Base-by-base conservation (phyloP, 2,329 filamentous ascomycete species). In the Beauveria caledonica region DNA sequence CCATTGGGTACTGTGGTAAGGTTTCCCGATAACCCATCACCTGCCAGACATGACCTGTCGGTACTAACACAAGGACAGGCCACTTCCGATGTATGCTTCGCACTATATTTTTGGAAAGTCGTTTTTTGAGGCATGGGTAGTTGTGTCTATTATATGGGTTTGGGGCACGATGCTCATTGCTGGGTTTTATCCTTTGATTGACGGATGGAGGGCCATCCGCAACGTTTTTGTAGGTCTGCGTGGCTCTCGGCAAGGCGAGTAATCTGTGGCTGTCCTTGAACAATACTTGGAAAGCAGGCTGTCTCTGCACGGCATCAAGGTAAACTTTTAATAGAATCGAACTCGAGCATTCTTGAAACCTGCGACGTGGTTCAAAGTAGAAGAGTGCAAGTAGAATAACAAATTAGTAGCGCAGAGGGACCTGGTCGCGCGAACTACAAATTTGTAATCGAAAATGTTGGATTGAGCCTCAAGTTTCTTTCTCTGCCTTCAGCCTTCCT, bases 61-160 rank as follows among this genome's bases (percentile, higher is more conserved):
- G 9, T 10, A 5, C 62, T 65, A 56, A 62, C 45, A 21, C 15
- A 15, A 1, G 9, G 2, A 6, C 39, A 71, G 69, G 71, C 80
- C 80, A 0, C 68, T 82, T 49, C 79, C 79, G 0, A 83, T 82
- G 78, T 82, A 82, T 63, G 80, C 74, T 0, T 73, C 78, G 0
- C 73, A 75, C 9, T 81, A 81, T 60, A 68, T 81, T 0, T 82
- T 81, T 63, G 70, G 71, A 1, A 76, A 77, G 59, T 68, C 67
- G 39, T 82, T 82, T 62, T 83, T 77, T 53, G 68, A 70, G 1
- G 80, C 78, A 0, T 83, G 80, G 80, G 67, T 82, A 1, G 71
- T 79, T 0, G 68, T 83, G 0, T 73, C 74, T 0, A 78, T 83
- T 17, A 76, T 83, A 33, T 83, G 80, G 79, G 72, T 81, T 3